These are phyloP conservation scores for Starmerella stigmatis DNA, from an alignment of 805 yeast species.

Conservation along the genomic window DNA sequence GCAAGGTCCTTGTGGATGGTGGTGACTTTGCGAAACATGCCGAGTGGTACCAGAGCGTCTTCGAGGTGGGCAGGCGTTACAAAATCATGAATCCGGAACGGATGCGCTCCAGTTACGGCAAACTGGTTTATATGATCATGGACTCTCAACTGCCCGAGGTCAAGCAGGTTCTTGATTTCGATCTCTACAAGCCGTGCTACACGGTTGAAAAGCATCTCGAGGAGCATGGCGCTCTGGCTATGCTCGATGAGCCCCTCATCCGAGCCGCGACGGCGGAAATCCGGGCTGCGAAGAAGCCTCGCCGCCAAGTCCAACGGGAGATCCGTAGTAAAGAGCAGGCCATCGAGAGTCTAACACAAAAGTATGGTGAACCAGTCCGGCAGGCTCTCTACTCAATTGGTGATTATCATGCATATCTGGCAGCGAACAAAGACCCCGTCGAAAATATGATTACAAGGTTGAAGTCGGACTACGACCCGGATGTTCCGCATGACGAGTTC, in stretches of 20 bases:
- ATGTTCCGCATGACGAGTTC: constrained; percentile 24
- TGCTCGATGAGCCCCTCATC: constrained; percentile 50
- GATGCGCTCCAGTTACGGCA: constrained; percentile 71
- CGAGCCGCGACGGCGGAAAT: constrained; percentile 61
- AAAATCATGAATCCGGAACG: constrained; percentile 77
- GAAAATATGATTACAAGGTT: constrained; percentile 48
- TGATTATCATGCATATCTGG: constrained; percentile 63
- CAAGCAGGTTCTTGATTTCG: constrained; percentile 61
- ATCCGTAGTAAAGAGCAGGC: constrained; percentile 61
- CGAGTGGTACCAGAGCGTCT: constrained; percentile 58
- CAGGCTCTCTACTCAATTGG: constrained; percentile 69
- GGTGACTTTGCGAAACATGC: constrained; percentile 61
- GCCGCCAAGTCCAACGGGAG: constrained; percentile 45
- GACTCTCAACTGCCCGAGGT: constrained; percentile 68
- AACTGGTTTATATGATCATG: constrained; percentile 74
- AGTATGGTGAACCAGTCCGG: constrained; percentile 37
- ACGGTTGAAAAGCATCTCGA: constrained; percentile 46
- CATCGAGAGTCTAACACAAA: constrained; percentile 47
- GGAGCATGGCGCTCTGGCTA: constrained; percentile 32
- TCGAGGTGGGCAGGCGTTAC: constrained; percentile 71
- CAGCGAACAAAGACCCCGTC: constrained; percentile 60
- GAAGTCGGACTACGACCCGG: constrained; percentile 37
- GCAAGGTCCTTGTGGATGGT: constrained; percentile 48
- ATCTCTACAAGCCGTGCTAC: constrained; percentile 58
- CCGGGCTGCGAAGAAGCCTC: constrained; percentile 45